Evolutionary conservation across 164 flowering plant genomes (phyloP).

Genomic region (Aristolochia contorta): DNA sequence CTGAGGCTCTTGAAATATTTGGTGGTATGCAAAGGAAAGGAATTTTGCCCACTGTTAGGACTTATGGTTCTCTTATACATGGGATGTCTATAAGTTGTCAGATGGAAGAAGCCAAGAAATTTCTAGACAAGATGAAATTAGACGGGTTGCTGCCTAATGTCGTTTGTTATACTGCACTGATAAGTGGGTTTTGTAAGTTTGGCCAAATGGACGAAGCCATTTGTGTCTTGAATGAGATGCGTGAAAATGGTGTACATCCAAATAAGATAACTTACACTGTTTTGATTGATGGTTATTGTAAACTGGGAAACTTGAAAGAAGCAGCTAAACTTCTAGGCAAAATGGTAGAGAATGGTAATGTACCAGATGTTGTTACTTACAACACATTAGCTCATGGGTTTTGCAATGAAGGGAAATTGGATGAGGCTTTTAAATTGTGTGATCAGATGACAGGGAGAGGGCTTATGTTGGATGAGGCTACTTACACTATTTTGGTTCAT

Average conservation of each 20-base stretch:
- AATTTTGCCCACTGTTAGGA: conserved; percentile 34
- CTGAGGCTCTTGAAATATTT: conserved; percentile 33
- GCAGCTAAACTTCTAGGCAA: conserved; percentile 41
- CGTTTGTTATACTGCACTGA: conserved; percentile 56
- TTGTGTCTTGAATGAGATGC: conserved; percentile 43
- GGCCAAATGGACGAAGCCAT: conserved; percentile 53
- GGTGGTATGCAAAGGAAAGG: conserved; percentile 60
- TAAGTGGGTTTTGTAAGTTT: conserved; percentile 57
- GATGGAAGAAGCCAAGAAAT: conserved; percentile 36
- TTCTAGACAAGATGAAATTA: conserved; percentile 48
- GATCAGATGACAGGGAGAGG: conserved; percentile 37
- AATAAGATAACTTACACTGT: conserved; percentile 63
- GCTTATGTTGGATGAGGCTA: conserved; percentile 35
- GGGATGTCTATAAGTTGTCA: conserved; percentile 44
- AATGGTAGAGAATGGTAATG: conserved; percentile 47
- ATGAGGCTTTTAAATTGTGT: conserved; percentile 37
- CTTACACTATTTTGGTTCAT: conserved; percentile 46
- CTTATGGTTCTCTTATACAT: conserved; percentile 57
- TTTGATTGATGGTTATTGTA: conserved; percentile 54
- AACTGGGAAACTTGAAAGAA: conserved; percentile 30
- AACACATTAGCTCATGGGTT: conserved; percentile 39
- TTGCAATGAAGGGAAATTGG: conserved; percentile 38
- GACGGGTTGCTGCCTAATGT: conserved; percentile 54
- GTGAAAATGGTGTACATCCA: conserved; percentile 28
- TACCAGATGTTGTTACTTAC: conserved; percentile 60